Evolutionary conservation across 371 early-diverging fungal species (phyloP).

Genomic region (Dinochytrium kinnereticum): DNA sequence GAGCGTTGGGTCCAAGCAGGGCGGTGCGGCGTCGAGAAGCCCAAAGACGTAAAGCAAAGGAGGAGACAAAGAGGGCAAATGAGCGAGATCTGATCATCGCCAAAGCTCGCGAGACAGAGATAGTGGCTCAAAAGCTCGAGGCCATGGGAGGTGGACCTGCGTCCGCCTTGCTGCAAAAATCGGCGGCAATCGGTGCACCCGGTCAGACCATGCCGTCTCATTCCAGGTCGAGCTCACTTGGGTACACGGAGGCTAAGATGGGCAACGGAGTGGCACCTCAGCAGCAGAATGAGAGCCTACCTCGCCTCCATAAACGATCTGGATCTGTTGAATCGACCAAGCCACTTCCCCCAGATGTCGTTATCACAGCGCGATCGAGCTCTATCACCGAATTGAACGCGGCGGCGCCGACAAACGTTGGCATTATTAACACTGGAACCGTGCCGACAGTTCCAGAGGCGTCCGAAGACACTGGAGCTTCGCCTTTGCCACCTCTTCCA

Average conservation of each 20-base stretch:
- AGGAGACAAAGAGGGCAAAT: conserved; percentile 5
- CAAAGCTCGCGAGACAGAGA: not conserved
- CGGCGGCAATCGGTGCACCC: not conserved
- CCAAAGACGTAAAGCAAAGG: not conserved
- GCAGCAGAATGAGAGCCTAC: not conserved
- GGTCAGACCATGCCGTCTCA: conserved; percentile 4
- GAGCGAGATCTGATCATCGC: not conserved
- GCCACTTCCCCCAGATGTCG: conserved; percentile 8
- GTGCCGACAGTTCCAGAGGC: not conserved
- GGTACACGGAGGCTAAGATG: conserved; percentile 3
- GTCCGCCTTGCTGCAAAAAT: not conserved
- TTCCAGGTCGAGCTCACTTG: conserved; percentile 3
- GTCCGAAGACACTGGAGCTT: not conserved
- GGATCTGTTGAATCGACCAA: not conserved
- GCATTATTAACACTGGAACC: no score
- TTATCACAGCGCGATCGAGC: not conserved
- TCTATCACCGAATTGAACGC: conserved; percentile 5
- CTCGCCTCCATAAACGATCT: not conserved
- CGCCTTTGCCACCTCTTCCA: not conserved
- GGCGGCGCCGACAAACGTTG: not conserved
- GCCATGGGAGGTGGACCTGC: not conserved
- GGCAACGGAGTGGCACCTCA: not conserved
- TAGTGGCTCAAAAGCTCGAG: not conserved
- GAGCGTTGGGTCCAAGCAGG: not conserved
- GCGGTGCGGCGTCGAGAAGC: conserved; percentile 4